A percentile compares a stretch with the other conserved stretches of the same genome.
Evolutionary conservation across 352 stramenopile genomes (phyloP).

Genomic region (Hyaloperonospora brassicae): DNA sequence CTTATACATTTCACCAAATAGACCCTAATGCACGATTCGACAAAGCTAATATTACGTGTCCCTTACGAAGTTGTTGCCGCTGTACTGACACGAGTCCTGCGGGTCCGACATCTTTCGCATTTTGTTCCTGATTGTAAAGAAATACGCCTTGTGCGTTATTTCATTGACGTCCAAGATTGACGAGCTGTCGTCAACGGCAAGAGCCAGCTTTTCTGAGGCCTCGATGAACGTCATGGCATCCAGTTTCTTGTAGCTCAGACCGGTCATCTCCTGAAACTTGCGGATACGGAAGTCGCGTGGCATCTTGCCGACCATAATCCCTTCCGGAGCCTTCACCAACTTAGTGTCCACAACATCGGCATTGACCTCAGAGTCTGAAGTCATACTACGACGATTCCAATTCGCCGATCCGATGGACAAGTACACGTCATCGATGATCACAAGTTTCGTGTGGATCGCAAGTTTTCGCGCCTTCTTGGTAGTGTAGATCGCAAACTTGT

Average conservation of each 20-base stretch:
- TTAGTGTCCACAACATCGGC: slow-evolving; percentile 45
- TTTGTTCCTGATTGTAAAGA: slow-evolving; percentile 13
- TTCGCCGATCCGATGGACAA: slow-evolving; percentile 50
- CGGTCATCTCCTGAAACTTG: slow-evolving; percentile 55
- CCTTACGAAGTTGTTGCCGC: not conserved
- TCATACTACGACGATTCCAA: slow-evolving; percentile 48
- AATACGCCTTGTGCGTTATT: slow-evolving; percentile 14
- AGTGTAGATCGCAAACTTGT: slow-evolving; percentile 34
- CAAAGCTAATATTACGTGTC: slow-evolving; percentile 8
- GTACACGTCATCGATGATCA: slow-evolving; percentile 63
- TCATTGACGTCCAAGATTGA: slow-evolving; percentile 22
- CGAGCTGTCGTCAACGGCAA: slow-evolving; percentile 9
- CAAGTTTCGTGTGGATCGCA: slow-evolving; percentile 50
- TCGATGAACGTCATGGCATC: slow-evolving; percentile 42
- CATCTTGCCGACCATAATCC: slow-evolving; percentile 30
- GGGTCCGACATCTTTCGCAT: slow-evolving; percentile 16
- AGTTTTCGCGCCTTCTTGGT: slow-evolving; percentile 29
- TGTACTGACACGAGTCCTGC: slow-evolving; percentile 17
- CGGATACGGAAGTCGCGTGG: slow-evolving; percentile 42
- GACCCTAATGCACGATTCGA: not conserved
- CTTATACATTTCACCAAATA: too few relatives aligned
- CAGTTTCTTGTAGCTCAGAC: slow-evolving; percentile 35
- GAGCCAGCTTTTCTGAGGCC: slow-evolving; percentile 21
- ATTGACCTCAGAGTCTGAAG: slow-evolving; percentile 47
- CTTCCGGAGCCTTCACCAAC: slow-evolving; percentile 19